phyloP scores from a whole-genome alignment of 345 rosid genomes.

The Lumnitzera littorea region DNA sequence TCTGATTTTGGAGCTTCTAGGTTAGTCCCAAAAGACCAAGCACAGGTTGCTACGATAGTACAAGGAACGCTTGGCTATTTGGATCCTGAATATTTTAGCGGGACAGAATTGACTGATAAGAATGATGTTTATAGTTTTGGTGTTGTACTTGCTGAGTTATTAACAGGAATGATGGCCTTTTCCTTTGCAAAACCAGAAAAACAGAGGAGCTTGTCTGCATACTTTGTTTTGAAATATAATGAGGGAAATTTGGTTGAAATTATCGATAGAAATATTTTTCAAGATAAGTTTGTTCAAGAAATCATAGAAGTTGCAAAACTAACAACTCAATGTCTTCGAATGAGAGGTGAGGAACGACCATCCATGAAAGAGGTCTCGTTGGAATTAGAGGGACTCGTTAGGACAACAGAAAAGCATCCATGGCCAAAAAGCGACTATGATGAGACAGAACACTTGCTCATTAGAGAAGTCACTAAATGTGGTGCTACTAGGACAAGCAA shows the following conservation, averaged over 20 bases:
- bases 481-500: too few relatives aligned
- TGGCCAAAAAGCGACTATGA: too few relatives aligned
- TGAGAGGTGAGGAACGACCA: slow-evolving; percentile 24
- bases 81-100: slow-evolving; percentile 33
- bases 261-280: slow-evolving; percentile 12
- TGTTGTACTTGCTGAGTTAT: slow-evolving; percentile 30
- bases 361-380: slow-evolving; percentile 22
- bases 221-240: slow-evolving; percentile 20
- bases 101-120: slow-evolving; percentile 18
- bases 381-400: slow-evolving; percentile 13
- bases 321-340: slow-evolving; percentile 13
- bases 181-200: slow-evolving; percentile 14
- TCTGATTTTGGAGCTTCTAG: slow-evolving; percentile 44
- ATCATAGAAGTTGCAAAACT: slow-evolving; percentile 12
- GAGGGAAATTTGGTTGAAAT: slow-evolving; percentile 15
- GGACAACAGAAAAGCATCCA: background rate
- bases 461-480: too few relatives aligned
- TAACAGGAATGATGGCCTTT: slow-evolving; percentile 20
- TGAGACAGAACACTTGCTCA: too few relatives aligned
- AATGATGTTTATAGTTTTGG: slow-evolving; percentile 44
- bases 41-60: slow-evolving; percentile 26
- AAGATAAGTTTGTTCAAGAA: slow-evolving; percentile 1
- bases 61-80: slow-evolving; percentile 37
- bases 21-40: slow-evolving; percentile 26
- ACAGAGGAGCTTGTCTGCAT: slow-evolving; percentile 13